A percentile compares a stretch with the other conserved stretches of the same genome.
Evolutionary conservation across 2,329 filamentous ascomycete genomes (phyloP).

Genomic region (Pseudogymnoascus sp.): DNA sequence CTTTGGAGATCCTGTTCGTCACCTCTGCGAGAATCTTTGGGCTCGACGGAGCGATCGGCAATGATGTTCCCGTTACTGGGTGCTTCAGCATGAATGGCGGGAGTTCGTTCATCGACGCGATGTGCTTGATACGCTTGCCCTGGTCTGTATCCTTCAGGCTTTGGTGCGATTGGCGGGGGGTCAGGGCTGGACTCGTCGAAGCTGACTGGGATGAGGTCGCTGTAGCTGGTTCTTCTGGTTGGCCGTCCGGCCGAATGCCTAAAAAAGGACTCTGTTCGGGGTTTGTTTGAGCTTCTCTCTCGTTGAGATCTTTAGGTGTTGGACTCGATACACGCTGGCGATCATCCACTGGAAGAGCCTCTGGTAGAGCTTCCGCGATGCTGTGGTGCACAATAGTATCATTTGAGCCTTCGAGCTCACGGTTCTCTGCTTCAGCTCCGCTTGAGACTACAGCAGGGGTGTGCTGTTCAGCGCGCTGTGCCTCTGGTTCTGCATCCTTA

Average conservation of each 20-base stretch:
- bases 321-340: not conserved
- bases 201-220: conserved; percentile 33
- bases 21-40: not conserved
- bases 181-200: conserved; percentile 26
- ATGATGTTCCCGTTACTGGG: conserved; percentile 13
- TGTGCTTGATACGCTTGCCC: conserved; percentile 12
- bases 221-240: conserved; percentile 26
- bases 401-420: not conserved
- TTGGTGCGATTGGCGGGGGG: conserved; percentile 24
- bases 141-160: conserved; percentile 19
- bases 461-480: not conserved
- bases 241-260: conserved; percentile 24
- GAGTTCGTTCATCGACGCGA: conserved; percentile 17
- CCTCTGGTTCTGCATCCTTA: not conserved
- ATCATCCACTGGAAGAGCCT: not conserved
- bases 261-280: conserved; percentile 31
- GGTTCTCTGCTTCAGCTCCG: not conserved
- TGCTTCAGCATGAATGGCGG: conserved; percentile 19
- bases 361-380: conserved; percentile 29
- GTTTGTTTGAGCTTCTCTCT: not conserved
- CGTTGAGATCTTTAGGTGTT: not conserved
- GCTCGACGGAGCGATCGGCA: not conserved
- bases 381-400: conserved; percentile 13
- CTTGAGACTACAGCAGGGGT: not conserved
- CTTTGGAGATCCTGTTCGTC: not conserved